Evolutionary conservation across 768 basidiomycete species (phyloP), one percentile per base, ranked within the genome.

Genomic region (Porphyrellus cyaneotinctus): DNA sequence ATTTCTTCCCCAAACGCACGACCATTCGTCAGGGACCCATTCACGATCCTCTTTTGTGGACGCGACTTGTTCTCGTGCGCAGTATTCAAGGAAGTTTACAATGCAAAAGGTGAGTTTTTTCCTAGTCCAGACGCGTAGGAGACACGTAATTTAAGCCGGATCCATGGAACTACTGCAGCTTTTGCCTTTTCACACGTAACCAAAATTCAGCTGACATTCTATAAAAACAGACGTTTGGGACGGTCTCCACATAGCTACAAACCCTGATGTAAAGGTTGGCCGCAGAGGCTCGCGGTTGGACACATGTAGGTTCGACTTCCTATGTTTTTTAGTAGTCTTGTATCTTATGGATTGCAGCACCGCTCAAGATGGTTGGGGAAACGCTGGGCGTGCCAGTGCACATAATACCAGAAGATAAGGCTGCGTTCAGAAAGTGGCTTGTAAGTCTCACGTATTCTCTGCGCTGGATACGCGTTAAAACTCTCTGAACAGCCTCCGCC

Each of bases 31-130:
- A 58, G 49, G 36, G 65, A 72, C 20, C 73, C 74, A 6, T 87
- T 91, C 65, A 79, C 83, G n/a, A 79, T 97, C 37, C 76, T 97
- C 7, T 95, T 91, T 68, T 81, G 91, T 64, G 94, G 94, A 46
- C 87, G 91, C 17, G 93, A 95, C 66, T 81, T 84, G 61, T 95
- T 95, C 68, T 95, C 93, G 2, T 87, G 87, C 63, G 69, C 73
- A 8, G 83, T 91, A 3, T 77, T 97, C 44, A 69, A 78, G 47
- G 75, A 85, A 50, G 68, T 95, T 2, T 71, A 87, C 51, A 62
- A 70, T 15, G 85, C 87, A 6, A 66, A 66, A 70, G 91, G 92
- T 88, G 50, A 58, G 55, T 24, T 47, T 42, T 52, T 50, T 51
- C n/a, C 10, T 6, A n/a, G 32, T 23, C 2, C 12, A 31, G 5